Evolutionary conservation across 2,329 filamentous ascomycete species (phyloP).

Genomic region (Chaetomiaceae sp.): DNA sequence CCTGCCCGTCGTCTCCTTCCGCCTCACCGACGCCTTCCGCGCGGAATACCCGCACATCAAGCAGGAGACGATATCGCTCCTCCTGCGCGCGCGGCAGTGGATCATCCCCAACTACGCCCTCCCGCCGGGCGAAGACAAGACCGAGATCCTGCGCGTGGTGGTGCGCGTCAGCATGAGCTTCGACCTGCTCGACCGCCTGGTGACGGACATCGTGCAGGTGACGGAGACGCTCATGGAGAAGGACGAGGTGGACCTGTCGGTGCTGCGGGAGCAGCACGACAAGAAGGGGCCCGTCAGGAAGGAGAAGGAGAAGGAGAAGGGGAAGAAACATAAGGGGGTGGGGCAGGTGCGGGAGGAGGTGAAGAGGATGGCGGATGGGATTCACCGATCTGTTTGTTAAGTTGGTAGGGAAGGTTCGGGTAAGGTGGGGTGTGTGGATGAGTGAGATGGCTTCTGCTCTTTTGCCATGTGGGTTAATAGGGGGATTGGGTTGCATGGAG

Average conservation of each 20-base stretch:
- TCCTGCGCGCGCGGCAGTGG: conserved; percentile 63
- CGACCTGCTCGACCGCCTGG: conserved; percentile 60
- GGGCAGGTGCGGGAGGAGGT: conserved; percentile 13
- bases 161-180: conserved; percentile 64
- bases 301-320: conserved; percentile 9
- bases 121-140: conserved; percentile 57
- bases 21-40: conserved; percentile 57
- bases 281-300: conserved; percentile 2
- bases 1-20: conserved; percentile 65
- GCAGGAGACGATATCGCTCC: conserved; percentile 58
- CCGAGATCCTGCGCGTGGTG: conserved; percentile 64
- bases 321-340: neutral
- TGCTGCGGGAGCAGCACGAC: conserved; percentile 35
- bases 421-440: neutral
- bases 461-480: too few species aligned
- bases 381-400: conserved; percentile 29
- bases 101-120: conserved; percentile 69
- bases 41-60: conserved; percentile 58
- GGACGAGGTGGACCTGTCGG: conserved; percentile 47
- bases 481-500: neutral
- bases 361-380: conserved; percentile 27
- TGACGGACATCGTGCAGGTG: conserved; percentile 56
- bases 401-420: too few species aligned
- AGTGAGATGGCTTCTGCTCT: neutral
- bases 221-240: conserved; percentile 58